Conservation (phyloP, 2,329 filamentous ascomycete genomes). For the Chrysosporium queenslandicum region DNA sequence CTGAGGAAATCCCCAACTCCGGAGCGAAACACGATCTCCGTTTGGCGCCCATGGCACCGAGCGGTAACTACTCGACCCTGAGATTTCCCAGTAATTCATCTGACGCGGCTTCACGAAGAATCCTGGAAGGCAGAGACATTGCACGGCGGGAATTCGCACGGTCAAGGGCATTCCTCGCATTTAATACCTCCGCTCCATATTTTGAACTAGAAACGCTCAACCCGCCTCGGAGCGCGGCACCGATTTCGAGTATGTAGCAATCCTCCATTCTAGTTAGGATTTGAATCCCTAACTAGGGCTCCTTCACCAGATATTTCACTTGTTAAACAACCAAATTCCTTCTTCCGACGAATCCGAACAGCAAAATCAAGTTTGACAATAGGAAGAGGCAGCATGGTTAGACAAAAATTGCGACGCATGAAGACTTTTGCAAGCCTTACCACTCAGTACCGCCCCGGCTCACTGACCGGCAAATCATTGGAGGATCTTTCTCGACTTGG, state of each 20-base stretch:
- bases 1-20: background rate
- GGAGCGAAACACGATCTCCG: background rate
- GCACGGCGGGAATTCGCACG: conserved; percentile 19
- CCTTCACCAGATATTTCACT: background rate
- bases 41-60: conserved; percentile 10
- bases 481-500: conserved; percentile 37
- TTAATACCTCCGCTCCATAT: conserved; percentile 22
- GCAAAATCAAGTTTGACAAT: conserved; percentile 29
- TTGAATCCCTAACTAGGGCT: background rate
- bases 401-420: conserved; percentile 28
- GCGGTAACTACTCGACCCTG: conserved; percentile 9
- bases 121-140: conserved; percentile 19
- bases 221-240: background rate
- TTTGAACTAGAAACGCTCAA: conserved; percentile 8
- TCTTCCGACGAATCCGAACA: conserved; percentile 26
- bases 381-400: conserved; percentile 16
- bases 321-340: conserved; percentile 1
- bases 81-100: conserved; percentile 19
- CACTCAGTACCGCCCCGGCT: conserved; percentile 24
- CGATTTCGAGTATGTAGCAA: background rate
- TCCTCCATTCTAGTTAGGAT: background rate
- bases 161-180: conserved; percentile 18
- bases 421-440: conserved; percentile 32
- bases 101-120: conserved; percentile 19
- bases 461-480: conserved; percentile 29